Conservation (phyloP, 495 filamentous ascomycete species). For the Penicillium waksmanii region DNA sequence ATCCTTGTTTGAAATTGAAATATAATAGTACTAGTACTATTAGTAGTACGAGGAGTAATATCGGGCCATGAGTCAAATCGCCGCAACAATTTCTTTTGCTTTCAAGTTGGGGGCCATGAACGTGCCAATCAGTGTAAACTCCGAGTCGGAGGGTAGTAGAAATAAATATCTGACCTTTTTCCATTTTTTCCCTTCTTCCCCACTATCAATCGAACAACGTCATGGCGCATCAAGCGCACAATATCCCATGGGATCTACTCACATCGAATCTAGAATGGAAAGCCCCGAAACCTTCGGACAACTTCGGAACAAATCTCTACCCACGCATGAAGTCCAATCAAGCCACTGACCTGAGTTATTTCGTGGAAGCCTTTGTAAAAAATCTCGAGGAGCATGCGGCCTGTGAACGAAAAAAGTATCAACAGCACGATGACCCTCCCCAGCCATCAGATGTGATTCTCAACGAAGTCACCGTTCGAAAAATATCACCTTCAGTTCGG, state of each 20-base stretch:
- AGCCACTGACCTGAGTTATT: slow-evolving; percentile 21
- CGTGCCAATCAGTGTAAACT: no score
- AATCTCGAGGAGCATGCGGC: slow-evolving; percentile 21
- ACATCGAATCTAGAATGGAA: slow-evolving; percentile 20
- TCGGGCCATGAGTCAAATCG: no score
- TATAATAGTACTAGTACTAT: no score
- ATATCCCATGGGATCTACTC: slow-evolving; percentile 22
- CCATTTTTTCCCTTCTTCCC: no score
- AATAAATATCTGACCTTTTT: no score
- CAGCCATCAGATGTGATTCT: neutral
- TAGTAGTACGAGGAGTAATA: no score
- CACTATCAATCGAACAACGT: no score
- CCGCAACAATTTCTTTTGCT: no score
- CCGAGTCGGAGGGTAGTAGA: no score
- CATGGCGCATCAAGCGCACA: slow-evolving; percentile 27
- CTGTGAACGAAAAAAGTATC: slow-evolving; percentile 27
- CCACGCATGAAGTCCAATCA: slow-evolving; percentile 21
- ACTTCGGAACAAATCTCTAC: slow-evolving; percentile 16
- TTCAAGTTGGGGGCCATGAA: no score
- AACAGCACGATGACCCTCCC: slow-evolving; percentile 3
- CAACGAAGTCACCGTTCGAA: neutral
- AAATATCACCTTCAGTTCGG: neutral
- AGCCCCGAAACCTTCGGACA: neutral
- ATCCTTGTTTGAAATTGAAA: no score
- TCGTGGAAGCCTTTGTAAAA: slow-evolving; percentile 18